Base-by-base conservation (phyloP, 106 monocot species). In the Triglochin maritima region DNA sequence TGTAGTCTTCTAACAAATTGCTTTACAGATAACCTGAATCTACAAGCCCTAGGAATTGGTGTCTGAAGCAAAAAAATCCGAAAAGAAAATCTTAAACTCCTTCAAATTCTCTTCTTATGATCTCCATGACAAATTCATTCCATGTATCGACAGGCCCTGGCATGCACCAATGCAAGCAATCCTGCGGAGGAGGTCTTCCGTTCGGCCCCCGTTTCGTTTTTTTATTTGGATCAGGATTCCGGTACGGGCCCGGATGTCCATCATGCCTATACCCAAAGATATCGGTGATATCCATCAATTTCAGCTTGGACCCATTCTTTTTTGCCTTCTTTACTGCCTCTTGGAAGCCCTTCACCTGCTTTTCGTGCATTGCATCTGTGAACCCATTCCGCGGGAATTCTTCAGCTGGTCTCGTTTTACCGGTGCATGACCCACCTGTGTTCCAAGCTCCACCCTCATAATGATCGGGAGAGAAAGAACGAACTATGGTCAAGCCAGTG, bases 121-220 rank as follows among this genome's bases (percentile, higher is more conserved):
- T 81, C 65, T 95, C 90, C 14, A 88, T 63, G 66, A 95, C 66
- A 47, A 95, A 67, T 76, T 95, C 95, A 65, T 95, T 95, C 95
- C 95, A 95, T 8, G 81, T 84, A 66, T 95, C 94, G 41, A 95
- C 66, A 0, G 95, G 85, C 9, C 95, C 95, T 10, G 95, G 94
- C 94, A 90, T 90, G 76, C 94, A 95, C 94, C 94, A 95, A 29
- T 95, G 94, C 44, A 95, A 50, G 74, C 95, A 95, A 67, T 95
- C 95, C 71, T 95, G 85, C 4, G 90, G 85, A 0, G 85, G 85
- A 2, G 90, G 90, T 63, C 78, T 57, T 1, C 95, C 95, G 44
- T 90, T 51, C 6, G 87, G 83, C 6, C 87, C 94, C 45, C 82
- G 62, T 47, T 72, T 71, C 0, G 83, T 87, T 47, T 57, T 56